Evolutionary conservation across 2,329 filamentous ascomycete genomes (phyloP).

Genomic region (Hypoxylon sp.): DNA sequence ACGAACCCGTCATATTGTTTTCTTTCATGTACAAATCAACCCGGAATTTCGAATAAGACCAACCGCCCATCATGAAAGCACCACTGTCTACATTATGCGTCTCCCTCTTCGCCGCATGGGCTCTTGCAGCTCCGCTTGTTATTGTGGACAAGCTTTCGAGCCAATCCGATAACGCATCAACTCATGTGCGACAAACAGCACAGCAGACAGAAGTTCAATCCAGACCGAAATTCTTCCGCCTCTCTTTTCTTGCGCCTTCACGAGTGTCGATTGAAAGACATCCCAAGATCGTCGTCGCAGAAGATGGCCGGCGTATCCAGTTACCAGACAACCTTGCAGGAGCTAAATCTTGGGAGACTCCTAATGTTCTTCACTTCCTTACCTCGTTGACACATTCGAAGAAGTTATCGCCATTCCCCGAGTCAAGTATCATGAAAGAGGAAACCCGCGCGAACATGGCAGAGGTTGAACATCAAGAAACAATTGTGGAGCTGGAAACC

Average conservation of each 20-base stretch:
- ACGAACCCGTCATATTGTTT: background rate
- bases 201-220: conserved; percentile 8
- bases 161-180: conserved; percentile 27
- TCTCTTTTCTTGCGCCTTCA: conserved; percentile 14
- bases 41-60: conserved; percentile 10
- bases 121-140: conserved; percentile 37
- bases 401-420: conserved; percentile 43
- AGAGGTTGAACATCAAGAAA: conserved; percentile 44
- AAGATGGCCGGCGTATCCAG: conserved; percentile 34
- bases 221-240: conserved; percentile 4
- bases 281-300: conserved; percentile 27
- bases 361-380: conserved; percentile 41
- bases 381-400: conserved; percentile 41
- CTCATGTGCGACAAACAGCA: conserved; percentile 18
- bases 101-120: conserved; percentile 26
- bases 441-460: conserved; percentile 46
- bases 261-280: conserved; percentile 28
- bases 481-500: conserved; percentile 49
- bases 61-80: conserved; percentile 36
- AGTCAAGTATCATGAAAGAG: conserved; percentile 48
- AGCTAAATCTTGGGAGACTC: conserved; percentile 40
- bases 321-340: conserved; percentile 36
- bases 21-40: background rate
- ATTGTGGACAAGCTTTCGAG: conserved; percentile 20
- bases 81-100: conserved; percentile 28